Evolutionary conservation across 2,329 filamentous ascomycete genomes (phyloP), one percentile per base, ranked within the genome.

Genomic region (Trichoderma atrobrunneum): DNA sequence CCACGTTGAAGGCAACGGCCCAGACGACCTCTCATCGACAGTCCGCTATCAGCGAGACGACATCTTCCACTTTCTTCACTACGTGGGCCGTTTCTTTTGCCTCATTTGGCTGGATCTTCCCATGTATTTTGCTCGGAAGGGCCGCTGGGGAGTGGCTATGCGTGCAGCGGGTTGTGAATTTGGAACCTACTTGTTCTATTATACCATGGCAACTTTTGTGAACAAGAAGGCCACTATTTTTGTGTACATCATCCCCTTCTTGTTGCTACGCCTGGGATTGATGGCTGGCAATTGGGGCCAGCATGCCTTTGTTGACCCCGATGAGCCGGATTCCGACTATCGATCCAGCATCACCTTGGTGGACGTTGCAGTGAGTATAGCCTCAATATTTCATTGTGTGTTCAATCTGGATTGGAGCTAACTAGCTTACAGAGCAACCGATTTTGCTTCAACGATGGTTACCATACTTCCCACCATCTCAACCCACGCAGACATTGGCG

Each of bases 271-370:
- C 0, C 76, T 93, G 21, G 92, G 90, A 0, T 80, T 95, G 74
- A 95, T 95, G 93, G 86, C 93, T 8, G 93, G 93, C 1, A 95
- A 95, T 78, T 95, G 92, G 92, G 93, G 92, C 4, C 93, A 95
- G 79, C 93, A 95, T 79, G 92, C 92, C 1, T 90, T 95, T 74
- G 92, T 95, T 7, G 92, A 95, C 76, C 88, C 90, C 24, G 83
- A 89, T 14, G 90, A 93, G 75, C 93, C 93, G 0, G 88, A 93
- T 77, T 94, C 92, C 0, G 92, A 95, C 78, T 95, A 90, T 76
- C 86, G 92, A 43, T 93, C 91, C 0, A 94, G 92, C 79, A 92
- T 95, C 75, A 95, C 93, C 0, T 79, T 95, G 28, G 90, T 95
- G 70, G 93, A 95, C 77, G 92, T 95, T 7, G 86, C 91, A 7